A percentile compares a stretch with the other conserved stretches of the same genome.
phyloP scores from a whole-genome alignment of 1,139 yeast species.

The Geotrichum citri-aurantii region DNA sequence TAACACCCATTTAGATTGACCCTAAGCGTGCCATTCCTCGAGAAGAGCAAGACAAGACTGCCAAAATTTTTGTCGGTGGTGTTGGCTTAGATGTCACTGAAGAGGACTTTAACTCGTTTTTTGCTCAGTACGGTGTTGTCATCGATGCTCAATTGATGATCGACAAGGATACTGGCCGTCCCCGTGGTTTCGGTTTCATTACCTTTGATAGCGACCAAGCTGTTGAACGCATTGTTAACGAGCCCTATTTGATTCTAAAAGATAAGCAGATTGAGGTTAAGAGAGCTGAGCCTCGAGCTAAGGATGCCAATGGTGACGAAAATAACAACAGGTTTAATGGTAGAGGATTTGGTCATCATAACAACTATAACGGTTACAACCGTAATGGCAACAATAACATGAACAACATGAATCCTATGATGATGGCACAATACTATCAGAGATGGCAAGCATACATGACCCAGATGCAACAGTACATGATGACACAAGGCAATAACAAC shows the following conservation, averaged over 20 bases:
- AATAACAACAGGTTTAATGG: conserved; percentile 12
- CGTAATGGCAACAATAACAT: conserved; percentile 19
- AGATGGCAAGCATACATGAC: conserved; percentile 67
- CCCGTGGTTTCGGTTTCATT: conserved; percentile 96
- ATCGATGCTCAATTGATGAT: conserved; percentile 97
- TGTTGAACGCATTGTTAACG: conserved; percentile 83
- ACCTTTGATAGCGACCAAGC: conserved; percentile 96
- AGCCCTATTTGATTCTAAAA: conserved; percentile 74
- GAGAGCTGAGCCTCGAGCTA: conserved; percentile 86
- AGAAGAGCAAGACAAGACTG: conserved; percentile 96
- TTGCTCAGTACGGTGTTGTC: conserved; percentile 85
- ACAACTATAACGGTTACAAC: conserved; percentile 13
- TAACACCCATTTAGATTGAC: conserved; percentile 47
- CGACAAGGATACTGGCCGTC: conserved; percentile 95
- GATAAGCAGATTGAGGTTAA: conserved; percentile 94
- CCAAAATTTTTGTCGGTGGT: conserved; percentile 97
- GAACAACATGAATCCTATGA: conserved; percentile 65
- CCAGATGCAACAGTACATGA: conserved; percentile 38
- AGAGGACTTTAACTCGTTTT: conserved; percentile 80
- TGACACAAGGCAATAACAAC: conserved; percentile 33
- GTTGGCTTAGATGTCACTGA: conserved; percentile 95
- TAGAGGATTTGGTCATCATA: conserved; percentile 18
- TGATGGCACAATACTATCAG: conserved; percentile 86
- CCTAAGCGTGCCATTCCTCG: conserved; percentile 98
- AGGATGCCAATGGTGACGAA: conserved; percentile 23